Conservation (phyloP, 2,329 filamentous ascomycete species). For the Blastomyces percursus region DNA sequence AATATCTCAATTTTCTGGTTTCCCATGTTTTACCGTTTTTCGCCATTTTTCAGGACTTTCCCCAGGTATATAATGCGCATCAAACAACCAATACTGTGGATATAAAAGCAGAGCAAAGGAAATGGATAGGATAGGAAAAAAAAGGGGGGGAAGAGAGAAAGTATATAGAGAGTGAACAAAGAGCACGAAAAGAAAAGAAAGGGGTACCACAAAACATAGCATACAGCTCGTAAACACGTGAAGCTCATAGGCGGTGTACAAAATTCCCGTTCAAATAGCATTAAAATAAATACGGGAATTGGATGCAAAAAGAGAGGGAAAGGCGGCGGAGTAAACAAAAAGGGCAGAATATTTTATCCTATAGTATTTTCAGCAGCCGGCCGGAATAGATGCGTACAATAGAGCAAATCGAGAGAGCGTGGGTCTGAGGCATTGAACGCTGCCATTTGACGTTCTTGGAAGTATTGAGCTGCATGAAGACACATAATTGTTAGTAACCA, state of each 20-base stretch:
- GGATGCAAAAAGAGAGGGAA: no score
- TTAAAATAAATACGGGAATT: not conserved
- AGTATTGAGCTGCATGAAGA: slow-evolving; percentile 23
- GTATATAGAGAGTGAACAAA: no score
- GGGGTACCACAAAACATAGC: not conserved
- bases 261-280: not conserved
- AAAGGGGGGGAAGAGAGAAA: not conserved
- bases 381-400: slow-evolving; percentile 27
- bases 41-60: not conserved
- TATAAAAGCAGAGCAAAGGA: not conserved
- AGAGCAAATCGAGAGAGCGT: slow-evolving; percentile 33
- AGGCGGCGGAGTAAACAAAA: not conserved
- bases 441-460: slow-evolving; percentile 29
- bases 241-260: not conserved
- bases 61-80: not conserved
- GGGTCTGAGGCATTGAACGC: slow-evolving; percentile 31
- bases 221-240: slow-evolving; percentile 1
- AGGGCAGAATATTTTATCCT: not conserved
- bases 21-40: not conserved
- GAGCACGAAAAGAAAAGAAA: not conserved
- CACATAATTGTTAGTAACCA: slow-evolving; percentile 4
- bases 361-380: slow-evolving; percentile 12
- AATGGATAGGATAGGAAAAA: not conserved
- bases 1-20: not conserved
- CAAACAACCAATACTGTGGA: not conserved